Evolutionary conservation across 139 green algal genomes (phyloP).

Genomic region (Zygnema circumcarinatum): DNA sequence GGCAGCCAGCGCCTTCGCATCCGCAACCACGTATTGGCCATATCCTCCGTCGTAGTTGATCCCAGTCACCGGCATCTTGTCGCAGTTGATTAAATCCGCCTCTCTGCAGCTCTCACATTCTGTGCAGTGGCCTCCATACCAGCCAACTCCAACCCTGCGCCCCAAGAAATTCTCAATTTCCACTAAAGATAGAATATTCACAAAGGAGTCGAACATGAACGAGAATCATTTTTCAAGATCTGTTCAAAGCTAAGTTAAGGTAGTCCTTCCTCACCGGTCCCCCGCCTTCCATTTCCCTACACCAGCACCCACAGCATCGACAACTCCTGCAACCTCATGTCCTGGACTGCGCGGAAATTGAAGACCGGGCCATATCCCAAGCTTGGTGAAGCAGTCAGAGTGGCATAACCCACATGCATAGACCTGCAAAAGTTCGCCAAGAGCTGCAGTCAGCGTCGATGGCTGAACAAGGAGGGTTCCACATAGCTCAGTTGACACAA

Average conservation of each 20-base stretch:
- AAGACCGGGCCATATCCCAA: constrained; percentile 11
- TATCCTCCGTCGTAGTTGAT: constrained; percentile 38
- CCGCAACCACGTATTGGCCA: constrained; percentile 17
- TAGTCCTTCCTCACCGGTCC: no score
- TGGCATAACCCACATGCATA: constrained; percentile 48
- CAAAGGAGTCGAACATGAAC: no score
- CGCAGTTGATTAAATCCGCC: constrained; percentile 22
- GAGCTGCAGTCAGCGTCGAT: no score
- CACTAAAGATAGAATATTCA: background rate
- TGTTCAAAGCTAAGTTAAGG: no score
- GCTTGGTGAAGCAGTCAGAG: constrained; percentile 11
- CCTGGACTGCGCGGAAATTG: constrained; percentile 13
- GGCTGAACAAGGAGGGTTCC: no score
- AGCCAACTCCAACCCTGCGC: constrained; percentile 34
- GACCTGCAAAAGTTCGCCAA: no score
- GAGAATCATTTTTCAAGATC: no score
- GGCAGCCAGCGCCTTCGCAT: constrained; percentile 6
- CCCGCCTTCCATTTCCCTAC: constrained; percentile 24
- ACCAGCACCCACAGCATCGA: constrained; percentile 24
- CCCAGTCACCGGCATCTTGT: constrained; percentile 14
- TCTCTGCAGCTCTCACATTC: constrained; percentile 14
- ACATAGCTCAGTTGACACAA: no score
- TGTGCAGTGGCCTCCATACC: constrained; percentile 16
- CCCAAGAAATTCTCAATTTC: background rate
- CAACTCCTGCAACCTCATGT: constrained; percentile 34